Evolutionary conservation across 768 basidiomycete genomes (phyloP), one percentile per base, ranked within the genome.

Genomic region (Boletus pseudo-olivaceus): DNA sequence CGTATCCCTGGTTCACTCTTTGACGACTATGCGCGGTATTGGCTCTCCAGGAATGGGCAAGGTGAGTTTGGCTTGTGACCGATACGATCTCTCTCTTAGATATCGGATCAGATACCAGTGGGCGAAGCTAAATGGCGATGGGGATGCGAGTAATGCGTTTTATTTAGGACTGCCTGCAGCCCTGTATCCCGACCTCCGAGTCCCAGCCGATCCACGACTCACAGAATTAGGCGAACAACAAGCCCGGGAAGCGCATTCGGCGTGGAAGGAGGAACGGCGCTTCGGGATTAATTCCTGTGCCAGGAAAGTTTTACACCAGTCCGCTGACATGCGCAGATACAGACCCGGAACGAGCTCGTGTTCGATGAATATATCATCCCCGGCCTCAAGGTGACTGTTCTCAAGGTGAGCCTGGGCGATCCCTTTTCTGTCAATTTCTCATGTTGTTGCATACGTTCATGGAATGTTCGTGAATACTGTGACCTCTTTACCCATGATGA

Each of bases 401-500:
- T 83, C 7, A 87, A 87, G 77, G 85, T 83, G 29, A 47, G 26
- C 20, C 26, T 23, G 23, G 23, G 23, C 23, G 4, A 27, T 27
- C 30, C 20, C 30, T n/a, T n/a, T n/a, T n/a, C n/a, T 26, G 19
- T 11, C 19, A 15, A 27, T 26, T 10, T 12, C 3, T 11, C 27
- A 20, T 49, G 45, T 4, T 11, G n/a, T 27, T 20, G 33, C 20
- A 20, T 20, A 15, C 30, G 8, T 19, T 26, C 42, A 20, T 17
- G 88, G 86, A 77, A 85, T 55, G 76, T 81, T 42, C 79, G 85
- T 38, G 87, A 88, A 67, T 74, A 27, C 8, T 1, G 76, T 50
- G 86, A 86, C 0, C 73, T 78, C 5, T 85, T 85, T 60, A 87
- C 85, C 0, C 88, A 84, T 59, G 87, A 89, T 7, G 87, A 88